Base-by-base conservation (phyloP, 305 asterid species). In the Fraxinus albicans region DNA sequence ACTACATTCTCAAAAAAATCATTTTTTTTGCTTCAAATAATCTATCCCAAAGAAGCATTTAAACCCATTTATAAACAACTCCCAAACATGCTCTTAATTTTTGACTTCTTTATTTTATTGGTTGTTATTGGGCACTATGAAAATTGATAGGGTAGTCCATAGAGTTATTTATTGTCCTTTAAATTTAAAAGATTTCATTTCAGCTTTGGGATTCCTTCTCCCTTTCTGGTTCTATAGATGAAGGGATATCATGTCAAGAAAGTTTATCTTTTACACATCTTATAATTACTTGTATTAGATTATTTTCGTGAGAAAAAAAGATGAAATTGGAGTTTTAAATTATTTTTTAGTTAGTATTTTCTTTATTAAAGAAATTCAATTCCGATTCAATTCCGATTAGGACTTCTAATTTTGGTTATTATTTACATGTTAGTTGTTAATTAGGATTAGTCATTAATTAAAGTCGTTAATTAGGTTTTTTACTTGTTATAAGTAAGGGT, bases 81-180 rank as follows among this genome's bases (percentile, higher is more conserved):
- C 23, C 21, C 63, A 17, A 47, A 17, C 19, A 15, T 50, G 23
- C 63, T 50, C 23, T 50, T 75, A 77, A 82, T 19, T 44, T 53
- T 80, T 38, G 73, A 70, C 77, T 74, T 78, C 50, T 81, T 81
- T 79, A 81, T 84, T 50, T 69, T 72, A 73, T 78, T n/a, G 72
- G 67, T 78, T 23, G 23, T 58, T 19, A 19, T 7, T 19, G 12
- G 69, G 27, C 69, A 58, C 29, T 58, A 58, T 58, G 29, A n/a
- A 19, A 58, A 58, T 19, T 58, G 69, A 58, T 58, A 0, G 34
- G 19, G 74, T 9, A 29, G 36, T 23, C 35, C 7, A 8, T 63
- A 1, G n/a, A 67, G 73, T 67, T 67, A 67, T 67, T 67, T 67
- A 34, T 8, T 25, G 15, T 67, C 34, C 7, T 25, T 67, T 10